phyloP scores from a whole-genome alignment of 2,329 filamentous ascomycete genomes.

The Nectriaceae sp. region DNA sequence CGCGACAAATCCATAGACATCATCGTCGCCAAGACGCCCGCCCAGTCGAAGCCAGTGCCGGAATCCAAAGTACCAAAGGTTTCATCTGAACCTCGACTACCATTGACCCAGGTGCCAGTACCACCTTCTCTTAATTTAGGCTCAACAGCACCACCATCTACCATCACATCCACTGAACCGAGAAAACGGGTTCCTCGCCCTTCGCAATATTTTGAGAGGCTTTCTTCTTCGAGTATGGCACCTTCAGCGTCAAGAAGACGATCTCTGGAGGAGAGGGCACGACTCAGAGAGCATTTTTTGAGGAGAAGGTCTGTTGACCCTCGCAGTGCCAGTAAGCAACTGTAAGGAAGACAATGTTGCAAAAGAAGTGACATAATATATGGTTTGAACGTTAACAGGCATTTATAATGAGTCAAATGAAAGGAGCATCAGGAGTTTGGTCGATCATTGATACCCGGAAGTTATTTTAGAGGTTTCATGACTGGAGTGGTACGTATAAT shows the following conservation, averaged over 20 bases:
- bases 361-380: neutral
- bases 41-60: neutral
- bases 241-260: conserved; percentile 14
- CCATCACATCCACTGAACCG: conserved; percentile 14
- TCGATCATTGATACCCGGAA: neutral
- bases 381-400: neutral
- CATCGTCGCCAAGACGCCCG: too few relatives aligned
- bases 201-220: conserved; percentile 25
- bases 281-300: conserved; percentile 30
- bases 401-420: neutral
- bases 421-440: neutral
- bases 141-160: conserved; percentile 18
- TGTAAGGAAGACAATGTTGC: conserved; percentile 3
- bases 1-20: too few relatives aligned
- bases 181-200: conserved; percentile 14
- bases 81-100: conserved; percentile 10
- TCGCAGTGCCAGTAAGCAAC: neutral
- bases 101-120: conserved; percentile 16
- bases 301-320: conserved; percentile 18
- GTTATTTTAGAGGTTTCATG: neutral
- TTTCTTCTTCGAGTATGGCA: conserved; percentile 14
- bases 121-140: conserved; percentile 19
- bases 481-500: neutral
- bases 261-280: conserved; percentile 24
- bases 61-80: conserved; percentile 1